These are phyloP conservation scores for Pleomassaria siparia DNA, from an alignment of 2,329 filamentous ascomycete genomes.

Conservation along the genomic window DNA sequence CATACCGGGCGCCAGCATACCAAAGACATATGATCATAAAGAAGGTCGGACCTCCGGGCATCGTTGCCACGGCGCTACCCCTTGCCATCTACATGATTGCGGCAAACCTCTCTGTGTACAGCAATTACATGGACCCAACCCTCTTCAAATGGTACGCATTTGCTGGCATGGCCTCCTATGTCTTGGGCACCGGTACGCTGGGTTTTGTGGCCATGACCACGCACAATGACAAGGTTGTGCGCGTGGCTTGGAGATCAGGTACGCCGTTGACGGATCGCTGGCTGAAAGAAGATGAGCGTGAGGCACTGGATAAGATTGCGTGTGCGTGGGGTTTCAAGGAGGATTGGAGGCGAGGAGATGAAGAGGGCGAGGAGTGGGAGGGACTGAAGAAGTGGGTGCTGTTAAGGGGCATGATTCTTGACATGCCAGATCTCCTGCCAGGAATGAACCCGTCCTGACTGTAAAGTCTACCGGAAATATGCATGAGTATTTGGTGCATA, in stretches of 20 bases:
- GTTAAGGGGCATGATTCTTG: slow-evolving; percentile 83
- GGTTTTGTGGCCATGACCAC: slow-evolving; percentile 84
- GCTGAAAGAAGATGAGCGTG: slow-evolving; percentile 86
- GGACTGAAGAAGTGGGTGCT: slow-evolving; percentile 79
- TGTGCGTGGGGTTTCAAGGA: slow-evolving; percentile 92
- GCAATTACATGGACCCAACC: slow-evolving; percentile 74
- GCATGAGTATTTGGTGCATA: too few relatives aligned
- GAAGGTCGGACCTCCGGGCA: slow-evolving; percentile 61
- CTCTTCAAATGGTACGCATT: slow-evolving; percentile 79
- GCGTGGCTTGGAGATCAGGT: slow-evolving; percentile 86
- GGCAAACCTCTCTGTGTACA: slow-evolving; percentile 64
- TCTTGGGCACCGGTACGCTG: slow-evolving; percentile 76
- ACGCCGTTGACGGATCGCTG: slow-evolving; percentile 79
- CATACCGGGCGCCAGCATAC: slow-evolving; percentile 68
- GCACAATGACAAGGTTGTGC: slow-evolving; percentile 90
- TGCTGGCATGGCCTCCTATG: slow-evolving; percentile 78
- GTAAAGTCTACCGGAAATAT: too few relatives aligned
- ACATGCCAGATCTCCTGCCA: slow-evolving; percentile 86
- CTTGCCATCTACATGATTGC: slow-evolving; percentile 71
- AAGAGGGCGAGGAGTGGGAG: slow-evolving; percentile 90
- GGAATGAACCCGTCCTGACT: slow-evolving; percentile 84
- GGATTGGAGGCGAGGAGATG: slow-evolving; percentile 76
- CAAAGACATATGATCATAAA: slow-evolving; percentile 67
- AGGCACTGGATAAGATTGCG: slow-evolving; percentile 81
- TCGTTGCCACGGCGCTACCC: slow-evolving; percentile 61